These are phyloP conservation scores for Colletotrichum sublineola DNA, from an alignment of 2,329 filamentous ascomycete genomes.

Conservation along the genomic window DNA sequence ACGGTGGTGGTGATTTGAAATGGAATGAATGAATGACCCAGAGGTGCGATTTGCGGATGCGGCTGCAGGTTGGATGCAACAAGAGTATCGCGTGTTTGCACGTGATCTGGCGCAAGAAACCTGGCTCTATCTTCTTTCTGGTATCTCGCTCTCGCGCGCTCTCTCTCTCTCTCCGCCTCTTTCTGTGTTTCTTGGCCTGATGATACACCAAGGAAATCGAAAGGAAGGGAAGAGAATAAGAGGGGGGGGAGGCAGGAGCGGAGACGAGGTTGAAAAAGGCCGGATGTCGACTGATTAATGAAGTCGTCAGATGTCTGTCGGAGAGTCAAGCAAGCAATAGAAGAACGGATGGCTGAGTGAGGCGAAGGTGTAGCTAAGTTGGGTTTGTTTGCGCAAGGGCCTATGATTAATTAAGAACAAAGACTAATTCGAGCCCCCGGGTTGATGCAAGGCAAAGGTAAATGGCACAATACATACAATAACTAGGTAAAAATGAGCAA, in stretches of 20 bases:
- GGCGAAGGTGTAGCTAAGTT: background rate
- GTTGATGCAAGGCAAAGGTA: background rate
- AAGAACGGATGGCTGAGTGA: background rate
- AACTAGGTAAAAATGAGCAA: too few relatives aligned
- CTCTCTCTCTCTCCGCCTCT: background rate
- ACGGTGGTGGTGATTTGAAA: background rate
- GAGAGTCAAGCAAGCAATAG: background rate
- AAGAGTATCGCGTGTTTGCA: constrained; percentile 35
- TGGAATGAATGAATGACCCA: background rate
- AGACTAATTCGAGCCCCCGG: background rate
- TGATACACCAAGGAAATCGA: background rate
- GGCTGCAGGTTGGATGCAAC: constrained; percentile 12
- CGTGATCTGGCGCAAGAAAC: constrained; percentile 36
- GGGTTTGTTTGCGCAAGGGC: background rate
- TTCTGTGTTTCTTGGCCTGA: background rate
- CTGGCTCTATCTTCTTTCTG: background rate
- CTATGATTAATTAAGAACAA: background rate
- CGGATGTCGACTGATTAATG: background rate
- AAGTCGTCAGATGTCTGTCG: background rate
- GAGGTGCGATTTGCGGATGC: background rate
- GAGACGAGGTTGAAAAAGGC: background rate
- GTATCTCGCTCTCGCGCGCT: too few relatives aligned
- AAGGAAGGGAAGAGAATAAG: background rate
- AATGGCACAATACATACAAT: background rate
- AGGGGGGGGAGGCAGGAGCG: background rate